These are phyloP conservation scores for Penicillium paxilli DNA, from an alignment of 495 filamentous ascomycete species.

Conservation along the genomic window DNA sequence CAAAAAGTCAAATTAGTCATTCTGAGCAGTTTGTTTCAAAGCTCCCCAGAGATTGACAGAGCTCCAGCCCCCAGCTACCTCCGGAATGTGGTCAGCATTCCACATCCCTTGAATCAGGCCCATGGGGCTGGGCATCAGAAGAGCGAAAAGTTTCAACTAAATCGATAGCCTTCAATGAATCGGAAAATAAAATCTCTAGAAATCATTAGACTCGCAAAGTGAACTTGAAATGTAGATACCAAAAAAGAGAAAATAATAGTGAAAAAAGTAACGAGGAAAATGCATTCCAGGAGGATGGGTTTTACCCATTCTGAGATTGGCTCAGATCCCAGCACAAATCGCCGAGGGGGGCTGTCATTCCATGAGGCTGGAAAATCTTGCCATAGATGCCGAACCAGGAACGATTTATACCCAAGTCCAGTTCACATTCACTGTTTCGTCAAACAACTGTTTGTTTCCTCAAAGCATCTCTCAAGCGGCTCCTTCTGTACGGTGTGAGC, in stretches of 20 bases:
- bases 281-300: neutral
- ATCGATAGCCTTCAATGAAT: neutral
- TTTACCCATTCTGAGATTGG: neutral
- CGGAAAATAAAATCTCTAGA: too few species aligned
- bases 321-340: neutral
- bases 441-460: constrained; percentile 19
- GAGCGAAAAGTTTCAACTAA: neutral
- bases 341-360: constrained; percentile 1
- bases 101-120: constrained; percentile 1
- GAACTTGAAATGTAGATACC: too few species aligned
- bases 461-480: constrained; percentile 17
- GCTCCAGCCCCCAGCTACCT: neutral
- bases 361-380: neutral
- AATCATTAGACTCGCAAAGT: too few species aligned
- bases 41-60: neutral
- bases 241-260: neutral
- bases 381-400: neutral
- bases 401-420: constrained; percentile 3
- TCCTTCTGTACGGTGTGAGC: constrained; percentile 20
- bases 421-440: neutral
- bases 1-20: neutral
- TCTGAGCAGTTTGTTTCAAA: neutral
- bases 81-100: constrained; percentile 1
- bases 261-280: neutral
- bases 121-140: neutral